phyloP scores from a whole-genome alignment of 345 rosid species.

The Adansonia digitata region DNA sequence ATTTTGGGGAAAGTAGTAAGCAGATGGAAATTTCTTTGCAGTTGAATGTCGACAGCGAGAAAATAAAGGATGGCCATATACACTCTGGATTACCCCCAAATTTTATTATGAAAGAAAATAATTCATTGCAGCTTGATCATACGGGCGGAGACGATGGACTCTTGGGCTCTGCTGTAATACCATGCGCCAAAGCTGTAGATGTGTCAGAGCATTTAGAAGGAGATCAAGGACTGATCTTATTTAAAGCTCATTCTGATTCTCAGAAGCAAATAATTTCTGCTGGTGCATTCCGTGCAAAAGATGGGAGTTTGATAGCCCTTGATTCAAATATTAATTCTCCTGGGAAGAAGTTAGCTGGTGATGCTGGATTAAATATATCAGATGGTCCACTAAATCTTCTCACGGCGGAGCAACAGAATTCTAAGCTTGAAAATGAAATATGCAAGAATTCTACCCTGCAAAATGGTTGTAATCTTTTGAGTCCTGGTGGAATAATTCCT shows the following conservation, averaged over 20 bases:
- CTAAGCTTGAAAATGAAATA: conserved; percentile 28
- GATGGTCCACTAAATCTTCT: conserved; percentile 32
- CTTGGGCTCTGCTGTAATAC: conserved; percentile 24
- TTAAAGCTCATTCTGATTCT: conserved; percentile 30
- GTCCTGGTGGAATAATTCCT: conserved; percentile 25
- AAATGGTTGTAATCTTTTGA: conserved; percentile 28
- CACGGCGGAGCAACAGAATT: conserved; percentile 22
- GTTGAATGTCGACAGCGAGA: conserved; percentile 19
- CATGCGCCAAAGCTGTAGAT: conserved; percentile 23
- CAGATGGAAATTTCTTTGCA: conserved; percentile 30
- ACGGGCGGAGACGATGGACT: conserved; percentile 31
- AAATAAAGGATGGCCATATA: conserved; percentile 28
- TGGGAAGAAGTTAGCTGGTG: conserved; percentile 30
- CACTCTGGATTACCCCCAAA: conserved; percentile 29
- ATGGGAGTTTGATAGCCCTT: conserved; percentile 25
- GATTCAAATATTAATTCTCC: conserved; percentile 36
- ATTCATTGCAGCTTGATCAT: conserved; percentile 22
- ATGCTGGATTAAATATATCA: conserved; percentile 34
- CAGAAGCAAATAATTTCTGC: conserved; percentile 26
- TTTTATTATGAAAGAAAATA: conserved; percentile 28
- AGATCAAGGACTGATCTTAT: conserved; percentile 25
- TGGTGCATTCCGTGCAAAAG: conserved; percentile 14
- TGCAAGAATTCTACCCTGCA: conserved; percentile 36
- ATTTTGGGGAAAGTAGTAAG: conserved; percentile 39
- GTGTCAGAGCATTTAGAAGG: conserved; percentile 27